A percentile compares a stretch with the other conserved stretches of the same genome.
Conservation (phyloP, 2,329 filamentous ascomycete genomes). For the Bertia moriformis region DNA sequence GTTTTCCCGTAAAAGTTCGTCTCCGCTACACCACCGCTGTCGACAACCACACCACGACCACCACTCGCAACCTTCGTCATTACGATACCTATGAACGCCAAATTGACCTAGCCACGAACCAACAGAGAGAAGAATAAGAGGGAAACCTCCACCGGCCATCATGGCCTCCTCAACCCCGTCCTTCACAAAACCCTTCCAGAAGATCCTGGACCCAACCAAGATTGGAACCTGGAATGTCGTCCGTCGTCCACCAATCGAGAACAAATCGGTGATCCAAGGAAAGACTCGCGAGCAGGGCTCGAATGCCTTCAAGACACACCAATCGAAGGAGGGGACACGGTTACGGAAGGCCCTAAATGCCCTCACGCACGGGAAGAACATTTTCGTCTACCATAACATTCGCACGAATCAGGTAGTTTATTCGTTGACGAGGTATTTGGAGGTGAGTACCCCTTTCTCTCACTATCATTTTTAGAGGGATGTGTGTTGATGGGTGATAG, state of each 20-base stretch:
- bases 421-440: constrained; percentile 37
- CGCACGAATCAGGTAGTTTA: constrained; percentile 51
- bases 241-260: constrained; percentile 11
- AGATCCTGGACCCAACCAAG: constrained; percentile 21
- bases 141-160: no score
- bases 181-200: constrained; percentile 12
- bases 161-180: constrained; percentile 14
- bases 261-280: constrained; percentile 20
- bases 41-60: no score
- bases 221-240: constrained; percentile 18
- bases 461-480: neutral
- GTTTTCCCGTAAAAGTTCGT: no score
- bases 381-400: constrained; percentile 47
- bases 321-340: constrained; percentile 18
- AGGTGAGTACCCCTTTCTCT: constrained; percentile 22
- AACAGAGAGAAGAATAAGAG: no score
- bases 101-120: no score
- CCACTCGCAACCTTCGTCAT: no score
- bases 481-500: constrained; percentile 19
- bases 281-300: constrained; percentile 19
- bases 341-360: constrained; percentile 27
- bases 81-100: no score
- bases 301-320: constrained; percentile 22
- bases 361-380: constrained; percentile 36
- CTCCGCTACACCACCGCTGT: no score